Conservation (phyloP, 179 eudicot species). For the Silene vulgaris region DNA sequence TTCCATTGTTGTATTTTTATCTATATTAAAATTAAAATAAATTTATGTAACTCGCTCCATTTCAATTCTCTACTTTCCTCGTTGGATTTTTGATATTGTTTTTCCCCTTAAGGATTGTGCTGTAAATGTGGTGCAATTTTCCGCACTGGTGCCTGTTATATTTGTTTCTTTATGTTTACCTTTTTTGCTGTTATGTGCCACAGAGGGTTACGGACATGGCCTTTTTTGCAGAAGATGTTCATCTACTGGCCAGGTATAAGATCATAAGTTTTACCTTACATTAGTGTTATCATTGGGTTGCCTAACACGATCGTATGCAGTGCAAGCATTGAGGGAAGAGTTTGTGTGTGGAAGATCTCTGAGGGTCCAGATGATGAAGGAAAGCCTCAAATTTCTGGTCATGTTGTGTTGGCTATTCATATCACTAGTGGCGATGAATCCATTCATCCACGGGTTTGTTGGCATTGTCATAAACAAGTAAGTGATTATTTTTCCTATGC, state of each 20-base stretch:
- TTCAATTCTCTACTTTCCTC: too few species aligned
- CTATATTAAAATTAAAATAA: too few species aligned
- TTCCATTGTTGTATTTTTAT: too few species aligned
- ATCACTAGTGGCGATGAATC: constrained; percentile 69
- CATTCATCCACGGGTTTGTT: constrained; percentile 90
- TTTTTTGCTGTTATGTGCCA: constrained; percentile 15
- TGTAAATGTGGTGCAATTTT: background rate
- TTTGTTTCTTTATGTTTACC: background rate
- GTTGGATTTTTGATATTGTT: too few species aligned
- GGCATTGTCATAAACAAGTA: constrained; percentile 99
- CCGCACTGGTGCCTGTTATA: background rate
- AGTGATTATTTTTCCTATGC: background rate
- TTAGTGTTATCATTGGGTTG: constrained; percentile 12
- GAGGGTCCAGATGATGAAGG: constrained; percentile 88
- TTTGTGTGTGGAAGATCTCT: constrained; percentile 82
- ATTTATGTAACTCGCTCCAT: too few species aligned
- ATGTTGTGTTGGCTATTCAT: constrained; percentile 65
- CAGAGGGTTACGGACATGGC: constrained; percentile 99
- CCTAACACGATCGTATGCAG: constrained; percentile 42
- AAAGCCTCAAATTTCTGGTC: constrained; percentile 77
- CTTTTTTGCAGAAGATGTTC: constrained; percentile 97
- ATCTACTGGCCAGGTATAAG: constrained; percentile 86
- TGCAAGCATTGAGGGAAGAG: constrained; percentile 90
- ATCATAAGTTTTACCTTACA: constrained; percentile 10
- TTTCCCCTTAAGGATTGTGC: too few species aligned